Conservation (phyloP, 2,329 filamentous ascomycete genomes). For the Eurotiales sp. region DNA sequence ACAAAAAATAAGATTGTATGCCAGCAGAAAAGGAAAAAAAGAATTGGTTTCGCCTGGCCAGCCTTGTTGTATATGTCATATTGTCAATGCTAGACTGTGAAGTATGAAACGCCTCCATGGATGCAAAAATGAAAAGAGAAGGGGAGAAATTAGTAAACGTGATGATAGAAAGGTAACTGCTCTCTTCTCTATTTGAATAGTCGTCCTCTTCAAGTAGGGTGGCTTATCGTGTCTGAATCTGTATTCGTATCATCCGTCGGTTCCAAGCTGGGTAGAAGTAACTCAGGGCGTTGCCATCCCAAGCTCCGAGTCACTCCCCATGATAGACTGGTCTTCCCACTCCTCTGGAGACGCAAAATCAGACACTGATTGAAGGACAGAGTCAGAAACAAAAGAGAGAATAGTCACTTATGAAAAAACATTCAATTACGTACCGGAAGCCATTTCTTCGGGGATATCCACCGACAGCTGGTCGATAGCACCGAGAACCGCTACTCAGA, state of each 20-base stretch:
- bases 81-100: not conserved
- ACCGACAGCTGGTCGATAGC: constrained; percentile 34
- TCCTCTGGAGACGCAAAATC: constrained; percentile 38
- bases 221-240: not conserved
- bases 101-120: constrained; percentile 12
- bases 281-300: constrained; percentile 36
- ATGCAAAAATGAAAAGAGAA: constrained; percentile 8
- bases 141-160: not conserved
- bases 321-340: constrained; percentile 40
- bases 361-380: constrained; percentile 29
- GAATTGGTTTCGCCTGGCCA: constrained; percentile 3
- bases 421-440: constrained; percentile 33
- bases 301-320: constrained; percentile 40
- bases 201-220: too few relatives aligned
- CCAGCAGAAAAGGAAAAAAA: not conserved
- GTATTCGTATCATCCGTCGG: not conserved
- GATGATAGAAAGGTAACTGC: not conserved
- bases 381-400: constrained; percentile 21
- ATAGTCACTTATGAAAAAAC: constrained; percentile 19
- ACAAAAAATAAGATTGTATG: not conserved
- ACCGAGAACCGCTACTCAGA: constrained; percentile 25
- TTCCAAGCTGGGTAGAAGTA: not conserved
- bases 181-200: not conserved
- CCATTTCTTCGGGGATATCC: constrained; percentile 36
- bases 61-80: constrained; percentile 2